These are phyloP conservation scores for Daldinia loculata DNA, from an alignment of 495 filamentous ascomycete species.

Conservation along the genomic window DNA sequence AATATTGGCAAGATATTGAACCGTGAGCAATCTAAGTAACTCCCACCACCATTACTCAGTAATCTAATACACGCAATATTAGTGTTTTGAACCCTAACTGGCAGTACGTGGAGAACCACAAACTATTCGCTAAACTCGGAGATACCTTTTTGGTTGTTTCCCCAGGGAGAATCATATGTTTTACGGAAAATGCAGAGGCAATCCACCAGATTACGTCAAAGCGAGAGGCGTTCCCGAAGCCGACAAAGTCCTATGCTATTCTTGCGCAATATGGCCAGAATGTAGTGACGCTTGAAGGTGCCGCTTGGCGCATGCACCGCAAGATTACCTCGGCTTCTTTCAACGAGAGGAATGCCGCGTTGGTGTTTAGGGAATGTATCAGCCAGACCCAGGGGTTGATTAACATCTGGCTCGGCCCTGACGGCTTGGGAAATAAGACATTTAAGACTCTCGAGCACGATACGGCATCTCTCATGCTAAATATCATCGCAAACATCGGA, in stretches of 20 bases:
- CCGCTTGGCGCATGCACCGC: slow-evolving; percentile 71
- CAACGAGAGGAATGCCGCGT: slow-evolving; percentile 73
- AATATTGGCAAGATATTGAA: slow-evolving; percentile 54
- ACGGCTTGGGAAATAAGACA: slow-evolving; percentile 51
- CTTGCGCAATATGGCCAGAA: slow-evolving; percentile 71
- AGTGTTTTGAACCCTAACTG: slow-evolving; percentile 51
- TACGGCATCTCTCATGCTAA: slow-evolving; percentile 68
- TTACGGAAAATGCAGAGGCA: slow-evolving; percentile 64
- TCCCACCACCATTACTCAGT: background rate
- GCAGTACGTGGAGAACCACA: slow-evolving; percentile 48
- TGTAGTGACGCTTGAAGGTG: slow-evolving; percentile 70
- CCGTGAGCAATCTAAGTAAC: slow-evolving; percentile 51
- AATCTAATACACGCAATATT: slow-evolving; percentile 15
- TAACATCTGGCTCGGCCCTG: slow-evolving; percentile 55
- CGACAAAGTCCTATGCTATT: slow-evolving; percentile 63
- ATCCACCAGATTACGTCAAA: slow-evolving; percentile 67
- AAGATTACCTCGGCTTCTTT: slow-evolving; percentile 74
- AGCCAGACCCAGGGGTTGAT: slow-evolving; percentile 66
- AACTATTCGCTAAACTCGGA: slow-evolving; percentile 49
- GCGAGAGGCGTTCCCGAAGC: slow-evolving; percentile 74
- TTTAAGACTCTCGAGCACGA: slow-evolving; percentile 64
- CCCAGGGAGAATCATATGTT: slow-evolving; percentile 56
- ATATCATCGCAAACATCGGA: slow-evolving; percentile 73
- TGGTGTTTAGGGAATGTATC: slow-evolving; percentile 69
- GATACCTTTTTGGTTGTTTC: slow-evolving; percentile 64